phyloP scores from a whole-genome alignment of 257 asterid species.

The Solanum virginianum region DNA sequence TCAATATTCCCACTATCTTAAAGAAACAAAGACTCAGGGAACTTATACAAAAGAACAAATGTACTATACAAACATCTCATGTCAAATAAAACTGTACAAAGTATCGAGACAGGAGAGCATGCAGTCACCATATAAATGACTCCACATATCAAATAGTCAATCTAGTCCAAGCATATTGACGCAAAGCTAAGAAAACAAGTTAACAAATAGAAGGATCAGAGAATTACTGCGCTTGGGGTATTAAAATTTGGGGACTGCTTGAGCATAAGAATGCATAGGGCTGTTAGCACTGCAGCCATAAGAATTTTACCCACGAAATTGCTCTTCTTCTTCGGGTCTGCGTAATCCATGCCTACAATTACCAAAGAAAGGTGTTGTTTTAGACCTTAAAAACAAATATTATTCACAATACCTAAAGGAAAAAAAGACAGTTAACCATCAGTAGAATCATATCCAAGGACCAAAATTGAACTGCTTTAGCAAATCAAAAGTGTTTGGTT shows the following conservation, averaged over 20 bases:
- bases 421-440: not conserved
- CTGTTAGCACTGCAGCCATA: conserved; percentile 28
- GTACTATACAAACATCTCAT: not conserved
- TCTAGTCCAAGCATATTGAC: not conserved
- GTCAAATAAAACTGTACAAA: not conserved
- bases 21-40: not conserved
- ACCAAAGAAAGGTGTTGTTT: not conserved
- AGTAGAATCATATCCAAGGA: not conserved
- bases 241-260: conserved; percentile 31
- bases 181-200: not conserved
- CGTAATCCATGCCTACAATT: conserved; percentile 68
- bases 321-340: conserved; percentile 65
- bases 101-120: not conserved
- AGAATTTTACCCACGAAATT: conserved; percentile 28
- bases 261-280: conserved; percentile 32
- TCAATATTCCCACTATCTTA: not conserved
- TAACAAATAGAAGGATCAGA: not conserved
- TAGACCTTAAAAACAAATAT: not conserved
- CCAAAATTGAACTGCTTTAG: not conserved
- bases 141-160: not conserved
- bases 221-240: conserved; percentile 22
- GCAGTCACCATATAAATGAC: not conserved
- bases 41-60: not conserved
- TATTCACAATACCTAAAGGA: not conserved
- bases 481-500: not conserved